phyloP scores from a whole-genome alignment of 495 filamentous ascomycete genomes.

The Pseudoneurospora amorphoporcata region DNA sequence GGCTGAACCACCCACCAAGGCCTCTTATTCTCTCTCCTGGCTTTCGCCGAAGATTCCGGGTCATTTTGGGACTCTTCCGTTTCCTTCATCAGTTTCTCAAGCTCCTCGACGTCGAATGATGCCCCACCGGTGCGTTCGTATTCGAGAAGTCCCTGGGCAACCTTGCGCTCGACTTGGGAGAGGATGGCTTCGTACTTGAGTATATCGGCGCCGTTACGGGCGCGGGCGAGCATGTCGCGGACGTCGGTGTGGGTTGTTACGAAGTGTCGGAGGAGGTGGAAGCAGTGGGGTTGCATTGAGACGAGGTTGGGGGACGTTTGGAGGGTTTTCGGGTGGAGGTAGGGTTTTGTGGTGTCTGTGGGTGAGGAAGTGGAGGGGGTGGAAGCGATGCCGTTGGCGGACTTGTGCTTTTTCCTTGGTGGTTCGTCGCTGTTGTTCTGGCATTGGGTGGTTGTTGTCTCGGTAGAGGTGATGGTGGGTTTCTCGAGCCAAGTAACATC shows the following conservation, averaged over 20 bases:
- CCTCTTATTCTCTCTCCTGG: slow-evolving; percentile 58
- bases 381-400: background rate
- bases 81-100: slow-evolving; percentile 6
- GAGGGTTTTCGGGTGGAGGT: slow-evolving; percentile 23
- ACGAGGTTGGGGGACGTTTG: slow-evolving; percentile 57
- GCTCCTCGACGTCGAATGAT: slow-evolving; percentile 38
- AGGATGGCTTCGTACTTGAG: slow-evolving; percentile 58
- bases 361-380: background rate
- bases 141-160: slow-evolving; percentile 62
- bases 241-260: slow-evolving; percentile 68
- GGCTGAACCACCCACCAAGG: slow-evolving; percentile 95
- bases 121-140: slow-evolving; percentile 47
- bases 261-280: slow-evolving; percentile 78
- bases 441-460: slow-evolving; percentile 1
- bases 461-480: background rate
- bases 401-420: slow-evolving; percentile 51
- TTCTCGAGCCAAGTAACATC: slow-evolving; percentile 25
- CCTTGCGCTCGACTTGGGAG: slow-evolving; percentile 48
- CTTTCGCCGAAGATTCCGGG: slow-evolving; percentile 50
- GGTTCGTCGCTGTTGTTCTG: slow-evolving; percentile 24
- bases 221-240: slow-evolving; percentile 64
- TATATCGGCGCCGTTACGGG: slow-evolving; percentile 50
- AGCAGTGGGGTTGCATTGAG: slow-evolving; percentile 86
- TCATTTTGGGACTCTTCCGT: slow-evolving; percentile 16
- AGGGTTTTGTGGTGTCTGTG: background rate